A percentile compares a stretch with the other conserved stretches of the same genome.
Conservation (phyloP, 1,139 yeast species). For the Fermentozyma sake region DNA sequence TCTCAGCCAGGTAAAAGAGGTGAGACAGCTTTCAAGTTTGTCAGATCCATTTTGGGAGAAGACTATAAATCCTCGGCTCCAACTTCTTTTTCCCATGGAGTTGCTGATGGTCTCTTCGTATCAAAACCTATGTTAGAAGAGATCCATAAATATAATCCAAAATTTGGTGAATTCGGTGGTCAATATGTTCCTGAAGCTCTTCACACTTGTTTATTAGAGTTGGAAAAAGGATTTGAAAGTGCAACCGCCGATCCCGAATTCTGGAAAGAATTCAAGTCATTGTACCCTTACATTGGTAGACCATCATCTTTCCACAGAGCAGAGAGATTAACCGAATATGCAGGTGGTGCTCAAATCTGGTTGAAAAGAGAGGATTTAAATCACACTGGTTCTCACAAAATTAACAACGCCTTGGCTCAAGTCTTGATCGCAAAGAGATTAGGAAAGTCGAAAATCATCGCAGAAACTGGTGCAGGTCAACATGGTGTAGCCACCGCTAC, state of each 20-base stretch:
- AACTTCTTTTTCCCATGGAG: slow-evolving; percentile 14
- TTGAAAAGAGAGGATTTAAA: slow-evolving; percentile 95
- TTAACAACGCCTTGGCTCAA: slow-evolving; percentile 94
- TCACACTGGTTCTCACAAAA: slow-evolving; percentile 97
- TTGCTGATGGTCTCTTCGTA: slow-evolving; percentile 22
- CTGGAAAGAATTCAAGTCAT: slow-evolving; percentile 86
- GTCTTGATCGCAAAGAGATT: slow-evolving; percentile 85
- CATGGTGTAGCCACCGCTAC: slow-evolving; percentile 99
- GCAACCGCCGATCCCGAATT: slow-evolving; percentile 86
- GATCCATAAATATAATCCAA: slow-evolving; percentile 54
- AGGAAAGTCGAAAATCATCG: slow-evolving; percentile 87
- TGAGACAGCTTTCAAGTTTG: slow-evolving; percentile 61
- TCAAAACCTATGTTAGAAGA: slow-evolving; percentile 48
- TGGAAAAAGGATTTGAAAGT: slow-evolving; percentile 80
- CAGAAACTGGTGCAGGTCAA: slow-evolving; percentile 99
- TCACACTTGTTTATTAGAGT: slow-evolving; percentile 84
- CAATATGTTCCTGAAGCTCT: slow-evolving; percentile 97
- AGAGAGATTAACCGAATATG: slow-evolving; percentile 79
- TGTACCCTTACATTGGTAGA: slow-evolving; percentile 88
- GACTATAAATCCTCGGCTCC: slow-evolving; percentile 41
- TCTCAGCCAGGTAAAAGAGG: slow-evolving; percentile 58
- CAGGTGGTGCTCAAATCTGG: slow-evolving; percentile 98
- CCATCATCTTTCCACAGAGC: slow-evolving; percentile 93
- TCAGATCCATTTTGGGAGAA: slow-evolving; percentile 64
- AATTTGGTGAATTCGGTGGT: slow-evolving; percentile 96